These are phyloP conservation scores for Neonectria hederae DNA, from an alignment of 2,329 filamentous ascomycete genomes.

Conservation along the genomic window DNA sequence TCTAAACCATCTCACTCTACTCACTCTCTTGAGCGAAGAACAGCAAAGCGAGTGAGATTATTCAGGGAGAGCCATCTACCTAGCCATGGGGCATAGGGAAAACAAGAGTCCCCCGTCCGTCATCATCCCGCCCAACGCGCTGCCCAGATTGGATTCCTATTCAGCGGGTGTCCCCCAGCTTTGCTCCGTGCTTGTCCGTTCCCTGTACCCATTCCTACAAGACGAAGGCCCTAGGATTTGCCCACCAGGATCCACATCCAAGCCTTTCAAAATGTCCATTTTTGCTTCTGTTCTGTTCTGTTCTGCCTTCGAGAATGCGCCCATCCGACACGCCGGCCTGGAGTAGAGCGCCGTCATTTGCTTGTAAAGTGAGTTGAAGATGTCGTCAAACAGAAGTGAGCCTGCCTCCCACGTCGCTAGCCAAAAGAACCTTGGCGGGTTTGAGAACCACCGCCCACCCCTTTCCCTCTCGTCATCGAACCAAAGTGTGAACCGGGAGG, in stretches of 20 bases:
- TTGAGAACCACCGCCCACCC: slow-evolving; percentile 15
- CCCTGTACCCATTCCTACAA: slow-evolving; percentile 2
- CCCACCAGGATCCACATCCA: slow-evolving; percentile 25
- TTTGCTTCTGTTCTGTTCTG: slow-evolving; percentile 29
- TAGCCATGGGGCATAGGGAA: slow-evolving; percentile 1
- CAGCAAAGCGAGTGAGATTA: slow-evolving; percentile 23
- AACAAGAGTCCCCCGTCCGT: not conserved
- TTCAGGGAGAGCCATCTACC: slow-evolving; percentile 23
- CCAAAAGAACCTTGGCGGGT: slow-evolving; percentile 15
- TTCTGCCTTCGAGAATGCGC: slow-evolving; percentile 31
- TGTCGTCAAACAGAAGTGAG: slow-evolving; percentile 21
- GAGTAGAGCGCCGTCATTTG: slow-evolving; percentile 21
- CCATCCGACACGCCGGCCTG: slow-evolving; percentile 21
- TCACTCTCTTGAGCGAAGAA: slow-evolving; percentile 16
- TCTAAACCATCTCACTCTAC: slow-evolving; percentile 9
- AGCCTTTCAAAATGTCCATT: slow-evolving; percentile 28
- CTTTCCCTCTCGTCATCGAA: slow-evolving; percentile 22
- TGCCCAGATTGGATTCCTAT: not conserved
- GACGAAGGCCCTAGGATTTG: not conserved
- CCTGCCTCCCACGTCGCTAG: slow-evolving; percentile 12
- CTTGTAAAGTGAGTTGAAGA: slow-evolving; percentile 17
- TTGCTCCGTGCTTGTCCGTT: not conserved
- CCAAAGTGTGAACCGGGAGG: slow-evolving; percentile 14
- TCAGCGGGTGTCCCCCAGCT: not conserved
- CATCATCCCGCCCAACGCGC: not conserved